phyloP scores from a whole-genome alignment of 148 eudicot genomes.

The Heliamphora exappendiculata region DNA sequence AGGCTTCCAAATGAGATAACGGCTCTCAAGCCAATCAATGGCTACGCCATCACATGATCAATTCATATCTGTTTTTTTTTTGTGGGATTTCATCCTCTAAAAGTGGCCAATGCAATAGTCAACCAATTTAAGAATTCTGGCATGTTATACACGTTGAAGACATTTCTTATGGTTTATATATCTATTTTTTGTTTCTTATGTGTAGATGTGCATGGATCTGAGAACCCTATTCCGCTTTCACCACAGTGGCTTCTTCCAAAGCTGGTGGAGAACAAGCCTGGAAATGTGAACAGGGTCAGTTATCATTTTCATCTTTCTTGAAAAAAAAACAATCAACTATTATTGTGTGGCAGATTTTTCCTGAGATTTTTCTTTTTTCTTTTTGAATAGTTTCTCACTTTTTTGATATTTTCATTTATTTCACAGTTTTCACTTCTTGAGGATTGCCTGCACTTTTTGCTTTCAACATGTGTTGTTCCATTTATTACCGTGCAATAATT shows the following conservation, averaged over 20 bases:
- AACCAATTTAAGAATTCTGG: neutral
- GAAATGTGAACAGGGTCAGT: conserved; percentile 59
- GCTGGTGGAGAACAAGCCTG: conserved; percentile 78
- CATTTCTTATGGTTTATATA: neutral
- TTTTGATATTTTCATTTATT: neutral
- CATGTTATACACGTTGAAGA: neutral
- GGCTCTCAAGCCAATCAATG: too few relatives aligned
- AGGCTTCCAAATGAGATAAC: too few relatives aligned
- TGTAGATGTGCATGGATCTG: conserved; percentile 68
- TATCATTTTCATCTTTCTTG: neutral
- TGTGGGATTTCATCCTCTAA: too few relatives aligned
- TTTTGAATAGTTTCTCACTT: neutral
- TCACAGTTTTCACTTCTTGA: neutral
- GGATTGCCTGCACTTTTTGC: neutral
- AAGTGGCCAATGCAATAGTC: neutral
- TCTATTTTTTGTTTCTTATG: conserved; percentile 9
- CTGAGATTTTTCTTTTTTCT: neutral
- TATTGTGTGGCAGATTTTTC: too few relatives aligned
- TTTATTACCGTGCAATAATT: neutral
- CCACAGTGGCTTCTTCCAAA: conserved; percentile 95
- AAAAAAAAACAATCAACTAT: too few relatives aligned
- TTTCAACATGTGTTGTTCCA: neutral
- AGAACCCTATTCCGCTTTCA: conserved; percentile 86
- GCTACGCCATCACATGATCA: too few relatives aligned
- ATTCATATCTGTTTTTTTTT: too few relatives aligned